Conservation (phyloP, 2,329 filamentous ascomycete species). For the Colletotrichum orchidophilum region DNA sequence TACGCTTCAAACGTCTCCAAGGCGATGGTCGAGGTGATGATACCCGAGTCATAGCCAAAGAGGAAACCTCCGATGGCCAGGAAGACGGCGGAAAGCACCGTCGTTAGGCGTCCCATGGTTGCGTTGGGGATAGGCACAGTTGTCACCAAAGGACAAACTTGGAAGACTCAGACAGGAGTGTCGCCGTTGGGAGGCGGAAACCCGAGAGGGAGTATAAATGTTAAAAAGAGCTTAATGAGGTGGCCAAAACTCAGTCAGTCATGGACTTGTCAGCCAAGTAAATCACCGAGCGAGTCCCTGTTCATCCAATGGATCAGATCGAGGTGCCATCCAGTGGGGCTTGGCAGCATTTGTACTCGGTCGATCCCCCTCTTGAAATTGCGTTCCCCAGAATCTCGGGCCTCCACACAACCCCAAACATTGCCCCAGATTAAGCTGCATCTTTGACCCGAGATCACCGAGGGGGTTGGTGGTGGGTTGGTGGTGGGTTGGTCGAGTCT, state of each 20-base stretch:
- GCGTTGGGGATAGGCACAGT: conserved; percentile 2
- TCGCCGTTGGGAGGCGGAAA: neutral
- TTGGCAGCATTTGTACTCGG: neutral
- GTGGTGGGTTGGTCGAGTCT: neutral
- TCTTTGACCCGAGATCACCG: conserved; percentile 20
- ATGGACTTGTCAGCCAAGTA: neutral
- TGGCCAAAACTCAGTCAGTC: neutral
- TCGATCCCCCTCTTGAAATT: neutral
- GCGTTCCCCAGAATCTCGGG: neutral
- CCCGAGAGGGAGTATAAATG: neutral
- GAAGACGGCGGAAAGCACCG: conserved; percentile 37
- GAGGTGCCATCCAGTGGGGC: conserved; percentile 20
- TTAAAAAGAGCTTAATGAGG: neutral
- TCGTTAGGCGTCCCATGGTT: conserved; percentile 30
- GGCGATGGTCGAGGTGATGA: conserved; percentile 48
- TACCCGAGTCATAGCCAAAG: conserved; percentile 58
- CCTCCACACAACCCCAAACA: neutral
- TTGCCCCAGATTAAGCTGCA: conserved; percentile 18
- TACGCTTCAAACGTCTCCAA: conserved; percentile 47
- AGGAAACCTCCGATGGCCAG: conserved; percentile 41
- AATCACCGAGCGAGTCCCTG: neutral
- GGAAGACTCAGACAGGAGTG: neutral
- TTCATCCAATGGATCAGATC: neutral
- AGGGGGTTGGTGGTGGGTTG: neutral
- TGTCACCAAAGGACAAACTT: neutral